phyloP scores from a whole-genome alignment of 139 green algal species.

The Spirogloea muscicola region DNA sequence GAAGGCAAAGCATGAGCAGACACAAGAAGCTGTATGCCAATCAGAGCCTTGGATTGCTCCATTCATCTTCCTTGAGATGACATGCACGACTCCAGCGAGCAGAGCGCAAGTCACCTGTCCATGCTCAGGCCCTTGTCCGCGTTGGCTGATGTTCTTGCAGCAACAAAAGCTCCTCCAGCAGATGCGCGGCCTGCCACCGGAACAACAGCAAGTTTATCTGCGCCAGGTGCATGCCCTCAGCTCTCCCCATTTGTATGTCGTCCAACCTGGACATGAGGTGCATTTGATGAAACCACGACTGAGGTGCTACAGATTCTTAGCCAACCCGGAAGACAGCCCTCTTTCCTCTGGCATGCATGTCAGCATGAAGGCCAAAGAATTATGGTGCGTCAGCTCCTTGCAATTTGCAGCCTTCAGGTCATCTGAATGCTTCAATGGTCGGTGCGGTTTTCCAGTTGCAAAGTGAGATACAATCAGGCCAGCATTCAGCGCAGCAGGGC shows the following conservation, averaged over 20 bases:
- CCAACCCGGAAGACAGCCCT: no score
- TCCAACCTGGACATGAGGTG: no score
- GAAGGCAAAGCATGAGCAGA: neutral
- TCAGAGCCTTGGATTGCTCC: neutral
- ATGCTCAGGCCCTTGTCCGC: neutral
- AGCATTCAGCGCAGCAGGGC: no score
- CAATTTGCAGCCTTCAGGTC: no score
- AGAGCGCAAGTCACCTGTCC: neutral
- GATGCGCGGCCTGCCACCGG: neutral
- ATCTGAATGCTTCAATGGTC: no score
- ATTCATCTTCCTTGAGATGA: neutral
- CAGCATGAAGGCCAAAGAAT: no score
- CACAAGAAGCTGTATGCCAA: neutral
- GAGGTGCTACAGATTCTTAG: no score
- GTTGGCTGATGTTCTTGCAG: neutral
- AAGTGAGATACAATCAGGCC: no score
- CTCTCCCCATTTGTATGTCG: neutral
- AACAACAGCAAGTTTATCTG: neutral
- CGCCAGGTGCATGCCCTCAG: neutral
- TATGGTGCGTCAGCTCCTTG: no score
- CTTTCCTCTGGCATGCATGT: no score
- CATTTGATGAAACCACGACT: no score
- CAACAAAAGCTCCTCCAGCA: neutral
- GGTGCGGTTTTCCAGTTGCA: no score
- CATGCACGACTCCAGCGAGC: neutral